These are phyloP conservation scores for Cucurbita maxima DNA, from an alignment of 306 rosid species.

Conservation along the genomic window DNA sequence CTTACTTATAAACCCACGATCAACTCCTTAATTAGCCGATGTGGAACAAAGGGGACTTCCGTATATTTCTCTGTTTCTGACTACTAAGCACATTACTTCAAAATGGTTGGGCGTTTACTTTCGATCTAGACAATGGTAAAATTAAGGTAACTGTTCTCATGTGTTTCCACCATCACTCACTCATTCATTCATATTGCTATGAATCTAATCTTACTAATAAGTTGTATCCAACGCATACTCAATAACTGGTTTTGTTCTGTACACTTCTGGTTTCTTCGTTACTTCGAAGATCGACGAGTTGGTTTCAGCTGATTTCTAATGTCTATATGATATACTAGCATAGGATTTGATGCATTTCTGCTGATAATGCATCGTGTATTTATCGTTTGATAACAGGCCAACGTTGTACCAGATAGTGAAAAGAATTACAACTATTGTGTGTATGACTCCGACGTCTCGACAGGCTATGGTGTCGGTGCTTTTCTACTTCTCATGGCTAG, in stretches of 20 bases:
- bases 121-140: background rate
- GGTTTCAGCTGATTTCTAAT: background rate
- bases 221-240: background rate
- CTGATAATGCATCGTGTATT: background rate
- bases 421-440: slow-evolving; percentile 41
- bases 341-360: background rate
- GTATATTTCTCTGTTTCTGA: background rate
- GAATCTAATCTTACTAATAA: background rate
- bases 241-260: background rate
- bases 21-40: too few species aligned
- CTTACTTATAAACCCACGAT: too few species aligned
- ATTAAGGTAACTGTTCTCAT: background rate
- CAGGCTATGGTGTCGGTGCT: slow-evolving; percentile 93
- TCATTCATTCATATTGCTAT: background rate
- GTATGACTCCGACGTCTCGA: slow-evolving; percentile 66
- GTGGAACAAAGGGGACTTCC: background rate
- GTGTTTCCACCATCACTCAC: background rate
- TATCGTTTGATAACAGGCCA: slow-evolving; percentile 43
- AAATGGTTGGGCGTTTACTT: background rate
- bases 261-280: background rate
- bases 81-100: background rate
- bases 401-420: slow-evolving; percentile 23
- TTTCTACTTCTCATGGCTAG: slow-evolving; percentile 66
- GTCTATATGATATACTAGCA: background rate
- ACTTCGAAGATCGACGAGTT: background rate